Evolutionary conservation across 768 basidiomycete genomes (phyloP), one percentile per base, ranked within the genome.

Genomic region (Cystofilobasidium macerans): DNA sequence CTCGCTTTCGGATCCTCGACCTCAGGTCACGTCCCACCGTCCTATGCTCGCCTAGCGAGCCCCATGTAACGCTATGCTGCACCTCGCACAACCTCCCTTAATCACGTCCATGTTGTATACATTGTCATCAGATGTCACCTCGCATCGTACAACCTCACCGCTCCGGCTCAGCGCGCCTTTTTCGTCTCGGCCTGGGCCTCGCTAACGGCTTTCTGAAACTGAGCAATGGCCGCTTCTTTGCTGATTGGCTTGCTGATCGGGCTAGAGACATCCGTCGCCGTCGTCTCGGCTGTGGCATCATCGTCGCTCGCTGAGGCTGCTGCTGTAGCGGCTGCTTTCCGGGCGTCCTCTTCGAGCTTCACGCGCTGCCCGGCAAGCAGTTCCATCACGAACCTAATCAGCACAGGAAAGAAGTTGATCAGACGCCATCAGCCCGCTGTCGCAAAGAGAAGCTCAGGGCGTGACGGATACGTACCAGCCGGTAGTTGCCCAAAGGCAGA

Each of bases 401-500:
- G 47, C 61, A 65, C 70, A 54, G 70, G 35, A 48, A 53, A 47
- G 30, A 26, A 33, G 57, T 16, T 33, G 14, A 11, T 26, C 62
- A 45, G 28, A 33, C 22, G 38, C 24, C 24, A 22, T 14, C 24
- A 9, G 36, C 24, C 42, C 42, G 36, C n/a, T n/a, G n/a, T n/a
- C n/a, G n/a, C n/a, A n/a, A n/a, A 38, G 36, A 42, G 42, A 42
- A 42, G 58, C 32, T n/a, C 2, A 1, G 45, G 20, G 22, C 14
- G 24, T 14, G 40, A 61, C 14, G 16, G n/a, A n/a, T n/a, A 75
- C 80, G 65, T 74, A 87, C 89, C 88, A 90, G 77, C 89, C 89
- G 0, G 89, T 80, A 70, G 85, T 88, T 35, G 78, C 85, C 88
- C 87, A 90, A 35, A 91, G 77, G 35, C 79, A 81, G 18, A 84